These are phyloP conservation scores for Fusarium sublunatum DNA, from an alignment of 2,329 filamentous ascomycete species.

Conservation along the genomic window DNA sequence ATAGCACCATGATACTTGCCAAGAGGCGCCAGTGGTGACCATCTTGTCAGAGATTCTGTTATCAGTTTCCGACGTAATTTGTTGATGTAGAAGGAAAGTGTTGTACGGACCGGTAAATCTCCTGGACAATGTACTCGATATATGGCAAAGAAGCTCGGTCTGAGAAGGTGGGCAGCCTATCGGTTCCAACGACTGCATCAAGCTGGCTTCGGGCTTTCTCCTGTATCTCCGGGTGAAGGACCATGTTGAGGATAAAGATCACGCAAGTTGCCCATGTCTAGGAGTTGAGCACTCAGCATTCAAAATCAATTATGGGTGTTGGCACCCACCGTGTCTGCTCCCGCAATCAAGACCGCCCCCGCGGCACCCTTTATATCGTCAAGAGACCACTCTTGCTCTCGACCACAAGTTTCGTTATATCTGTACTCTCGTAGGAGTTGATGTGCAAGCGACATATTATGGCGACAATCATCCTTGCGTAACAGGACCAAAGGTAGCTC, in stretches of 20 bases:
- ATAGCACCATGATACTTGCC: slow-evolving; percentile 45
- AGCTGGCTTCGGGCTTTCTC: slow-evolving; percentile 59
- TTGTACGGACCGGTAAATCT: slow-evolving; percentile 53
- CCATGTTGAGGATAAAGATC: slow-evolving; percentile 57
- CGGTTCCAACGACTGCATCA: slow-evolving; percentile 56
- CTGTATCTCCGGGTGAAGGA: slow-evolving; percentile 58
- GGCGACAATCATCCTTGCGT: slow-evolving; percentile 19
- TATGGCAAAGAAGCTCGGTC: slow-evolving; percentile 58
- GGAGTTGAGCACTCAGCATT: slow-evolving; percentile 20
- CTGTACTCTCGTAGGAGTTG: slow-evolving; percentile 38
- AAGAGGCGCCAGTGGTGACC: slow-evolving; percentile 59
- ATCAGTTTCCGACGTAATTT: slow-evolving; percentile 2
- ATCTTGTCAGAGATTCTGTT: slow-evolving; percentile 40
- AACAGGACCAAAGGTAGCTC: slow-evolving; percentile 26
- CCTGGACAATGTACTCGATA: slow-evolving; percentile 58
- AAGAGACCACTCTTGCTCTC: slow-evolving; percentile 46
- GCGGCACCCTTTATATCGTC: slow-evolving; percentile 63
- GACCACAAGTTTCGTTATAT: slow-evolving; percentile 21
- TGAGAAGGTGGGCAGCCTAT: slow-evolving; percentile 58
- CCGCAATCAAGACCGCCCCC: slow-evolving; percentile 61
- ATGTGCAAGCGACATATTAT: slow-evolving; percentile 44
- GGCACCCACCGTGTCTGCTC: slow-evolving; percentile 55
- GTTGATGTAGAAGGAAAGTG: not conserved
- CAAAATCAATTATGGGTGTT: slow-evolving; percentile 37
- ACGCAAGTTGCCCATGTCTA: slow-evolving; percentile 49